Evolutionary conservation across 2,329 filamentous ascomycete species (phyloP), one percentile per base, ranked within the genome.

Genomic region (Huntiella abstrusa): DNA sequence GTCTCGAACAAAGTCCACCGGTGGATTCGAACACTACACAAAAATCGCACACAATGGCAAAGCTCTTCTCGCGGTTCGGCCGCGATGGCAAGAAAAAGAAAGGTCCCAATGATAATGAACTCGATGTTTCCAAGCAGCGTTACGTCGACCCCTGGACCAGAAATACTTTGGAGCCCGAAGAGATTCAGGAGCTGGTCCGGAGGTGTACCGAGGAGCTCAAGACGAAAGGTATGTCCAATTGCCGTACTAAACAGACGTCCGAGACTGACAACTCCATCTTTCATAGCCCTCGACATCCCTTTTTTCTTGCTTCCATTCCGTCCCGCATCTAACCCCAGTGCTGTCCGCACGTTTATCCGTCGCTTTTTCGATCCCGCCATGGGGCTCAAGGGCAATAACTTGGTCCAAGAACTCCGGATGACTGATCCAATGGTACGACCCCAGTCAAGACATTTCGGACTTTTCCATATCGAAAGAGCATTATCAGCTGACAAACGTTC

Each of bases 231-330:
- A 76, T 55, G 75, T 63, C 33, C 4, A 22, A 42, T 28, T 41
- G 1, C 44, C 8, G 19, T 41, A 11, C 16, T n/a, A 33, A 41
- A 12, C 17, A 32, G 15, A 39, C 8, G 11, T 17, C 17, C 8
- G 37, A 34, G 17, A 37, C 41, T 48, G 28, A 44, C 36, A 16
- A 22, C 28, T 12, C 11, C 17, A 15, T 13, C 16, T 13, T 32
- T 48, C 51, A 32, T 53, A 93, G 86, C 80, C 53, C 78, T 96
- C 56, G 80, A 95, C 59, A 78, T 81, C 50, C 91, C 91, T 1
- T 96, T 98, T 61, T 73, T 96, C 22, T 77, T 98, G 6, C 73
- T 98, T 3, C 91, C 91, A 10, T 98, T 95, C 64, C 81, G 91
- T 55, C 91, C 88, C 16, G 85, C 83, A 22, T 91, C 87, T 52